A percentile compares a stretch with the other conserved stretches of the same genome.
phyloP scores from a whole-genome alignment of 1,139 yeast genomes.

The Magnusiomyces sp. region DNA sequence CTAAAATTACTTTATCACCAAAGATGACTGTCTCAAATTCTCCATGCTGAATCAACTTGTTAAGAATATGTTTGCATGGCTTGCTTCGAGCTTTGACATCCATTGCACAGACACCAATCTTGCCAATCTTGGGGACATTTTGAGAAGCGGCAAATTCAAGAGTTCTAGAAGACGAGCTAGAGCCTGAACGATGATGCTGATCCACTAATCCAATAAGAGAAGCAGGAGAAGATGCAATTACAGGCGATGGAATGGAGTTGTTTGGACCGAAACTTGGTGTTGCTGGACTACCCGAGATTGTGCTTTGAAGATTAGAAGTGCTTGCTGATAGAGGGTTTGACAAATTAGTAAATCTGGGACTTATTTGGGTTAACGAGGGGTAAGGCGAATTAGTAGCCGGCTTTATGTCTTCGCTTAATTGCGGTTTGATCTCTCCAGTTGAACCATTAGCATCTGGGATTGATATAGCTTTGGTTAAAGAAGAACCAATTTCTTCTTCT shows the following conservation, averaged over 20 bases:
- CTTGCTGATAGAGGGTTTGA: too few relatives aligned
- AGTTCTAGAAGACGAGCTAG: slow-evolving; percentile 7
- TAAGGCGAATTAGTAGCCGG: background rate
- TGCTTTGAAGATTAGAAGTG: too few relatives aligned
- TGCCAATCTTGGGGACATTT: slow-evolving; percentile 64
- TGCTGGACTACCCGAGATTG: too few relatives aligned
- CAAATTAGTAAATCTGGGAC: too few relatives aligned
- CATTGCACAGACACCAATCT: slow-evolving; percentile 98
- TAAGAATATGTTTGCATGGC: slow-evolving; percentile 88
- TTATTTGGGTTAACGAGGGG: slow-evolving; percentile 1
- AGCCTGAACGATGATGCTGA: slow-evolving; percentile 8
- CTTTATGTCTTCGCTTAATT: background rate
- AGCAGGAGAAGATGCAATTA: slow-evolving; percentile 6
- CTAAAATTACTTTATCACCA: slow-evolving; percentile 94
- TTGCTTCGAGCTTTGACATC: slow-evolving; percentile 92
- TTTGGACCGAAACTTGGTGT: too few relatives aligned
- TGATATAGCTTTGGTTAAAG: too few relatives aligned
- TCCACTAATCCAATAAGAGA: background rate
- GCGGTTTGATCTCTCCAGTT: too few relatives aligned
- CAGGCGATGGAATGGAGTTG: too few relatives aligned
- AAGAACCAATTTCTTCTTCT: too few relatives aligned
- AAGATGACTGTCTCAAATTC: slow-evolving; percentile 95
- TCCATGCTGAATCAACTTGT: slow-evolving; percentile 80
- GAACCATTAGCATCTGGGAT: too few relatives aligned
- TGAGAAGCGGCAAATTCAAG: slow-evolving; percentile 1